phyloP scores from a whole-genome alignment of 176 grass and related monocot species.

The Tillandsia fasciculata region DNA sequence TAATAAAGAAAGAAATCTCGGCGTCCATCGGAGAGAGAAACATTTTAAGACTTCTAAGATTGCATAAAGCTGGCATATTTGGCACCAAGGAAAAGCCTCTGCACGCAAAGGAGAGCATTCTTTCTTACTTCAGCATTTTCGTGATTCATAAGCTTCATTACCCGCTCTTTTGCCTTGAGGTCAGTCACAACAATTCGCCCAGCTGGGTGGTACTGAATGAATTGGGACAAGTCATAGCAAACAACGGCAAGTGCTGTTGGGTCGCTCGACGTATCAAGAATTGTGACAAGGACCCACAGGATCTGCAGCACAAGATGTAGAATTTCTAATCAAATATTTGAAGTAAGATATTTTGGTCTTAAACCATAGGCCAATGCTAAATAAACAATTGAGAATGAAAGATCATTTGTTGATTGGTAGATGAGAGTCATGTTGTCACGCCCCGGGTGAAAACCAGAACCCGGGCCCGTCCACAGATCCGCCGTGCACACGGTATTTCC shows the following conservation, averaged over 20 bases:
- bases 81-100: too few species aligned
- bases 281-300: conserved; percentile 68
- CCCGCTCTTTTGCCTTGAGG: conserved; percentile 84
- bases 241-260: conserved; percentile 75
- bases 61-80: conserved; percentile 92
- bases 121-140: conserved; percentile 83
- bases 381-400: too few species aligned
- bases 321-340: not conserved
- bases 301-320: conserved; percentile 41
- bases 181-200: conserved; percentile 59
- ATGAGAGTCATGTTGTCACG: too few species aligned
- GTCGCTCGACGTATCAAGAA: conserved; percentile 69
- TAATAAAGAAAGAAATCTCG: conserved; percentile 22
- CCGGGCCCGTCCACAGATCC: too few species aligned
- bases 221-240: conserved; percentile 91
- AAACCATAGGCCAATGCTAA: conserved; percentile 1
- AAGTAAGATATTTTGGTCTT: conserved; percentile 3
- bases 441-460: too few species aligned
- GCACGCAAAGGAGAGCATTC: conserved; percentile 62
- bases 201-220: conserved; percentile 85
- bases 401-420: too few species aligned
- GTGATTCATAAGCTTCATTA: conserved; percentile 94
- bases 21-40: conserved; percentile 16
- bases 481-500: too few species aligned
- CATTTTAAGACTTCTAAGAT: conserved; percentile 35